Evolutionary conservation across 495 filamentous ascomycete species (phyloP), one percentile per base, ranked within the genome.

Genomic region (Penicillium manginii): DNA sequence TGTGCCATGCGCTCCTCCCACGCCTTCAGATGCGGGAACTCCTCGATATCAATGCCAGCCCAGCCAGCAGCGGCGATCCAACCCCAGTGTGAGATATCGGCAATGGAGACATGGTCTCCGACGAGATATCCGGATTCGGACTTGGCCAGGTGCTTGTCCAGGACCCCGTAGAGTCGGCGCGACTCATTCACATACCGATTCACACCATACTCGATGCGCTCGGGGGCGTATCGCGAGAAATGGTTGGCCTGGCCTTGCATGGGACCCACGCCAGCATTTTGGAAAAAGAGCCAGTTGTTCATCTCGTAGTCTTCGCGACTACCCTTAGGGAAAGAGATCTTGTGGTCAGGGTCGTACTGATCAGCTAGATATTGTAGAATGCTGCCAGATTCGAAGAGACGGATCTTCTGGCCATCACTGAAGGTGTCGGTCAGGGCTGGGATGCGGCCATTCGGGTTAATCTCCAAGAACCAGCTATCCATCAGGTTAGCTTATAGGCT

Each of bases 221-320:
- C 91, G 4, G 93, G 91, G 8, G 92, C 92, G 64, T 94, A 96
- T 66, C 91, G 86, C 26, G 68, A 75, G 75, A 97, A 97, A 72
- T 97, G 93, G 75, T 96, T 96, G 5, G 92, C 86, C 71, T 97
- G 91, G 11, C 89, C 91, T 70, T 97, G 92, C 92, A 96, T 96
- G 11, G 93, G 93, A 2, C 92, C 93, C 4, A 97, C 78, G 21
- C 92, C 92, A 2, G 89, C 89, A 68, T 90, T 86, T 52, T 84
- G 75, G 76, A 83, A 88, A 69, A 82, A 87, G 67, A 90, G 71
- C 92, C 92, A 97, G 71, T 81, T 90, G 71, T 84, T 88, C 62
- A 86, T 79, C 72, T 94, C 88, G 72, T 88, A 93, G 69, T 83
- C 84, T 69, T 97, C 91, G 26, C 86, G 79, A 17, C 85, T 82